Base-by-base conservation (phyloP, 2,329 filamentous ascomycete genomes). In the Diaporthe ampelina region DNA sequence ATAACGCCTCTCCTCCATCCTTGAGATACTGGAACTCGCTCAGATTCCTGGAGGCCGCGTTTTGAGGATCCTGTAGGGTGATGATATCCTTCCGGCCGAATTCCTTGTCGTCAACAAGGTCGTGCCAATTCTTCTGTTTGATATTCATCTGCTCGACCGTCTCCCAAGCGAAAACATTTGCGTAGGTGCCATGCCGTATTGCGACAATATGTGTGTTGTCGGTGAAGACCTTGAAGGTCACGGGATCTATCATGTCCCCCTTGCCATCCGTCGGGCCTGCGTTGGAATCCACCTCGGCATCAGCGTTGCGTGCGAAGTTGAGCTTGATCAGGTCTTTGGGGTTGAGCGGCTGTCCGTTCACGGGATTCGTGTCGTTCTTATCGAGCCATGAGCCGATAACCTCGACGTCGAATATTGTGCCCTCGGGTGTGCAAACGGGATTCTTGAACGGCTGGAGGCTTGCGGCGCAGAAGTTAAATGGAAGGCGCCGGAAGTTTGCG, bases 171-270 rank as follows among this genome's bases (percentile, higher is more conserved):
- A 98, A 99, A 6, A 98, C 97, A 84, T 99, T 99, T 67, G 96
- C 96, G 74, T 95, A 96, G 72, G 88, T 93, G 72, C 91, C 91
- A 83, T 94, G 91, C 73, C 91, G 89, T 76, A 99, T 88, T 21
- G 95, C 96, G 59, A 98, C 94, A 74, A 99, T 94, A 83, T 98
- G 97, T 5, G 97, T 98, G 83, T 98, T 98, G 82, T 99, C 95
- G 61, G 97, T 99, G 80, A 99, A 95, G 56, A 97, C 94, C 83
- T 99, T 99, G 88, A 94, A 98, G 0, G 95, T 98, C 61, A 99
- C 96, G 0, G 97, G 97, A 80, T 99, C 97, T 76, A 98, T 94
- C 80, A 97, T 94, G 79, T 98, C 97, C 70, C 91, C 94, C 75
- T 89, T 87, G 21, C 86, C 88, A 76, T 91, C 89, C 76, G 85